Base-by-base conservation (phyloP, 1,284 basidiomycete species). In the Grifola frondosa region DNA sequence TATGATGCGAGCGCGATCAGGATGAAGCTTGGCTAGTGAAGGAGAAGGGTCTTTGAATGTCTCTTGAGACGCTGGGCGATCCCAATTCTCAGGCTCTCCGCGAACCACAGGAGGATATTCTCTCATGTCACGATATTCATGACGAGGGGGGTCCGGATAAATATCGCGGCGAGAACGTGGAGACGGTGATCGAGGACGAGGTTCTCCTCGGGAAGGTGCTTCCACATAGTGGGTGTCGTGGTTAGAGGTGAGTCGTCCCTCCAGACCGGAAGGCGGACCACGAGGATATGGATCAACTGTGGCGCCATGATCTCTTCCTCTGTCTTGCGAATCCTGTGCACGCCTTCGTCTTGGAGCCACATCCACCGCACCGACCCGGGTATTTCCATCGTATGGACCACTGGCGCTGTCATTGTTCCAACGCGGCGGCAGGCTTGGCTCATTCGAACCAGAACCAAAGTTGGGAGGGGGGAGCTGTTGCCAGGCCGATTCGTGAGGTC, bases 1-100 rank as follows among this genome's bases (percentile, higher is more conserved):
- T 7, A 56, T 22, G 1, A 46, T 29, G 11, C 45, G 53, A 1
- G 42, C 48, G n/a, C 52, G 56, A 16, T 55, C 53, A 1, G 55
- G 50, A 34, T 57, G 55, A 1, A 53, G 30, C 37, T 42, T 52
- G 20, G 30, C 25, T 12, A 43, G 42, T 5, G 21, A 16, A 23
- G 35, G 31, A 24, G 25, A n/a, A 21, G 22, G 37, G 26, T 36
- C 11, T 25, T 24, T 13, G 39, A 10, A 21, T 29, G 43, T 28
- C 29, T 8, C 30, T 31, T 6, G 30, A 31, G 30, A 11, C 13
- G 17, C 20, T 11, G 36, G 17, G 4, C 26, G 30, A 16, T 40
- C 41, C 46, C 41, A 48, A 16, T n/a, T 30, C n/a, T 28, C 7
- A 7, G 31, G 20, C 2, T 28, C 43, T 4, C 40, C 46, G 4